These are phyloP conservation scores for Exidia glandulosa DNA, from an alignment of 768 basidiomycete species.

Conservation along the genomic window DNA sequence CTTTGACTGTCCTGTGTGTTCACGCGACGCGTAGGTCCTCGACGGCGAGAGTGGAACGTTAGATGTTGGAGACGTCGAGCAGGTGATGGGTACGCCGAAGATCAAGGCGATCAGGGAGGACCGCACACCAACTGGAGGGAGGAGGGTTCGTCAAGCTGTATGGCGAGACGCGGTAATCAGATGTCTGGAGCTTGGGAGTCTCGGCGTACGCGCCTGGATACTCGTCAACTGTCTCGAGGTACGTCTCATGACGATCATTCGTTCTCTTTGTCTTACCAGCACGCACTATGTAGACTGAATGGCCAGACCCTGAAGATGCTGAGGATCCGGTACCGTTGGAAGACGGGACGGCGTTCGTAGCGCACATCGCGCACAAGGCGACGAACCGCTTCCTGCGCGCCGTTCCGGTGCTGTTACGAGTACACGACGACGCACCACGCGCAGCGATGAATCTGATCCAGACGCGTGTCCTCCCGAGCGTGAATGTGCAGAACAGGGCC, in stretches of 20 bases:
- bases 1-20: no score
- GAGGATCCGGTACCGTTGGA: slow-evolving; percentile 10
- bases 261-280: no score
- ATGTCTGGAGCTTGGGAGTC: neutral
- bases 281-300: neutral
- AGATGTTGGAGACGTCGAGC: slow-evolving; percentile 33
- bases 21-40: slow-evolving; percentile 29
- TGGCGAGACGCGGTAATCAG: neutral
- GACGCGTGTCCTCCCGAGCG: slow-evolving; percentile 38
- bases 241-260: neutral
- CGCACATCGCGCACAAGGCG: slow-evolving; percentile 36
- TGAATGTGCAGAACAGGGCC: slow-evolving; percentile 20
- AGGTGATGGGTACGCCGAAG: slow-evolving; percentile 44
- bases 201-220: neutral
- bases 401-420: slow-evolving; percentile 20
- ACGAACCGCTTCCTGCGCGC: slow-evolving; percentile 29
- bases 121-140: neutral
- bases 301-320: slow-evolving; percentile 12
- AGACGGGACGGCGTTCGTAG: slow-evolving; percentile 30
- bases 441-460: slow-evolving; percentile 29
- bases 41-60: slow-evolving; percentile 40
- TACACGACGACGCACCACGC: slow-evolving; percentile 7
- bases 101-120: neutral
- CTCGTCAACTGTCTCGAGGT: neutral
- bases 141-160: neutral